Percentiles rank a stretch among this genome's conserved stretches.
Evolutionary conservation across 306 rosid species (phyloP).

Genomic region (Bauhinia variegata): DNA sequence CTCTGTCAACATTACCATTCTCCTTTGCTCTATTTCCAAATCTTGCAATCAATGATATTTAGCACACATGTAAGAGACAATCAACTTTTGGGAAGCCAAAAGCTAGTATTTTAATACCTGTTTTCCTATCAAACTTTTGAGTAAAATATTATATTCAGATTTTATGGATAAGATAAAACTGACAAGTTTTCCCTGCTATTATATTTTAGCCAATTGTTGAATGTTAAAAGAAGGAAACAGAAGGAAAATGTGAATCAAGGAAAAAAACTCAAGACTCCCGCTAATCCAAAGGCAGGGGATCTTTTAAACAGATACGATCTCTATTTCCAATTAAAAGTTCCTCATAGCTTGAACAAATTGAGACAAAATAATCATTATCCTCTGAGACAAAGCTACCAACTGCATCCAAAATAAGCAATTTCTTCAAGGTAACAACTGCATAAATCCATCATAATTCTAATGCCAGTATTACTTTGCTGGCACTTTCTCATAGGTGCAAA

Average conservation of each 20-base stretch:
- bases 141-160: no score
- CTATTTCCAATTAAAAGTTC: constrained; percentile 43
- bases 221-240: neutral
- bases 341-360: constrained; percentile 44
- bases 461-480: constrained; percentile 40
- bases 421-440: constrained; percentile 13
- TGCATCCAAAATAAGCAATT: constrained; percentile 37
- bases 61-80: no score
- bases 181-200: no score
- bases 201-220: no score
- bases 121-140: no score
- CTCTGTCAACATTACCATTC: no score
- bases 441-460: constrained; percentile 36
- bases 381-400: constrained; percentile 35
- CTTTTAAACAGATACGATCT: constrained; percentile 40
- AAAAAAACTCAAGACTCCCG: constrained; percentile 38
- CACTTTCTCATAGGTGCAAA: no score
- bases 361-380: constrained; percentile 43
- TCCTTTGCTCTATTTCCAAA: no score
- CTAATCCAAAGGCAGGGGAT: constrained; percentile 44
- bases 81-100: no score
- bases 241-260: constrained; percentile 11
- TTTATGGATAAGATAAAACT: no score
- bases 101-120: no score
- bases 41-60: no score